Evolutionary conservation across 129 eudicot genomes (phyloP).

Genomic region (Artemisia annua): DNA sequence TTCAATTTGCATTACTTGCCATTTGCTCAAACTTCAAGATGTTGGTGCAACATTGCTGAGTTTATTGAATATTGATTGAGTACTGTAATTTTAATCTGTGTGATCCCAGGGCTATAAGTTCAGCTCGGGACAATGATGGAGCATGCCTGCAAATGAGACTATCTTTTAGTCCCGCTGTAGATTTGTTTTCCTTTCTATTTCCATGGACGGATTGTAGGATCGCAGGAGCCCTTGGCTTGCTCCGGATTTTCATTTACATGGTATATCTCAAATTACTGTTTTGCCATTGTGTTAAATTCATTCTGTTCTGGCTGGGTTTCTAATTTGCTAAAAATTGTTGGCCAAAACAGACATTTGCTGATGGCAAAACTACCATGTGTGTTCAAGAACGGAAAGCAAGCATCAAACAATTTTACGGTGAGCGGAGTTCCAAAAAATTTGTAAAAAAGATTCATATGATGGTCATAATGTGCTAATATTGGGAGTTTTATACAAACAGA

Average conservation of each 20-base stretch:
- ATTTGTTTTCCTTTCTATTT: constrained; percentile 49
- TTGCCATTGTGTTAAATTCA: neutral
- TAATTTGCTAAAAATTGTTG: constrained; percentile 18
- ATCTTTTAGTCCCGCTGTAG: constrained; percentile 58
- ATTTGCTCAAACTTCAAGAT: neutral
- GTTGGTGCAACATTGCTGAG: neutral
- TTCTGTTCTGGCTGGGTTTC: constrained; percentile 21
- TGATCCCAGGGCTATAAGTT: constrained; percentile 50
- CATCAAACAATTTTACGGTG: constrained; percentile 63
- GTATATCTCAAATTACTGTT: constrained; percentile 35
- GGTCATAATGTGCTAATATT: neutral
- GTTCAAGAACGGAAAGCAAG: constrained; percentile 66
- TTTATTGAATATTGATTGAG: neutral
- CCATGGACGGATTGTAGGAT: constrained; percentile 62
- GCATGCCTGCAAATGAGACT: constrained; percentile 67
- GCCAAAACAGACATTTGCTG: constrained; percentile 52
- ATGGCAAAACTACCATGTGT: constrained; percentile 65
- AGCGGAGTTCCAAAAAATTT: constrained; percentile 5
- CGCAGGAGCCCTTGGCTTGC: constrained; percentile 59
- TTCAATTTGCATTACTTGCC: neutral
- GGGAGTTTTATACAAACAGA: constrained; percentile 41
- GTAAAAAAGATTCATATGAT: neutral
- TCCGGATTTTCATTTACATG: constrained; percentile 54
- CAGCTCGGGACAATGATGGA: constrained; percentile 49
- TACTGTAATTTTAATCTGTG: constrained; percentile 1